phyloP scores from a whole-genome alignment of 345 rosid genomes.

The Murraya paniculata region DNA sequence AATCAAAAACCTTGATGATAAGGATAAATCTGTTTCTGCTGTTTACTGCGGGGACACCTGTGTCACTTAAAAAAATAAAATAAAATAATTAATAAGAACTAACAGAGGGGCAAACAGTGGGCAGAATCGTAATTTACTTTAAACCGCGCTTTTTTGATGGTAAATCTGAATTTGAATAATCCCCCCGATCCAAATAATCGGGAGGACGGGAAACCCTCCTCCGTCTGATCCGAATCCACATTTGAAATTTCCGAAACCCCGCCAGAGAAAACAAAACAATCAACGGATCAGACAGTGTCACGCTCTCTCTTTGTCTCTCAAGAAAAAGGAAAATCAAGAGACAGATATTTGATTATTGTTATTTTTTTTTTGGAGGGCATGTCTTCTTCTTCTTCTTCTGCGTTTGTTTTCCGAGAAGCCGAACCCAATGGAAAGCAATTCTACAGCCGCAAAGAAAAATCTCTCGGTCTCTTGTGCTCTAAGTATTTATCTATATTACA shows the following conservation, averaged over 20 bases:
- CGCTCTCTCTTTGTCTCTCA: background rate
- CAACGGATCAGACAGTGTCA: background rate
- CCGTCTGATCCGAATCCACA: conserved; percentile 25
- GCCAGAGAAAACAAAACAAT: conserved; percentile 15
- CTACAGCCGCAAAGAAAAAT: conserved; percentile 77
- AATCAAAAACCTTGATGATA: too few species aligned
- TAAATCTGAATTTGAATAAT: conserved; percentile 9
- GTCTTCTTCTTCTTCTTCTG: conserved; percentile 7
- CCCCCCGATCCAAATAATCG: conserved; percentile 16
- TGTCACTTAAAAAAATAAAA: too few species aligned
- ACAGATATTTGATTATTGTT: too few species aligned
- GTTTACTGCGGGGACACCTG: too few species aligned
- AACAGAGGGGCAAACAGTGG: background rate
- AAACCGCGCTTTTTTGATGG: conserved; percentile 12
- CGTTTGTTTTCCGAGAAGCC: conserved; percentile 29
- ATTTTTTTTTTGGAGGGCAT: conserved; percentile 1
- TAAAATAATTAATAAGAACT: too few species aligned
- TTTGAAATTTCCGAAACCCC: conserved; percentile 33
- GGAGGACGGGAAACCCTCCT: background rate
- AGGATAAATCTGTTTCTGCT: too few species aligned
- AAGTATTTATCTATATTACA: conserved; percentile 33
- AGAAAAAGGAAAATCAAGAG: too few species aligned
- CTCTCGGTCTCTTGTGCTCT: conserved; percentile 70
- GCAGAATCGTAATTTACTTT: background rate
- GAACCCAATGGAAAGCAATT: conserved; percentile 36